Base-by-base conservation (phyloP, 805 yeast genomes). In the Candida germanica region DNA sequence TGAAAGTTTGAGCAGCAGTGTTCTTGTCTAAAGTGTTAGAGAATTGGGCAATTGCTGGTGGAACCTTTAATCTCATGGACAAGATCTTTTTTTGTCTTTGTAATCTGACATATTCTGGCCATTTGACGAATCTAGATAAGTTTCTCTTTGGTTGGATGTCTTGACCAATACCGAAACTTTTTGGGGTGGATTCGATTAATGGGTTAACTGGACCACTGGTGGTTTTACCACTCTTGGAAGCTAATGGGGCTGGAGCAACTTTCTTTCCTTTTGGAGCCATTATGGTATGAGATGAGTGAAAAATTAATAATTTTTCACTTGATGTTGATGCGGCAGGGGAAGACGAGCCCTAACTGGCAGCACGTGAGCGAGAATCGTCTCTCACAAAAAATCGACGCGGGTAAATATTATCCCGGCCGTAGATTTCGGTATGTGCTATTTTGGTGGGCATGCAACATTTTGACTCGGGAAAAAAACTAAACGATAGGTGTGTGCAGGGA, bases 71-170 rank as follows among this genome's bases (percentile, higher is more conserved):
- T 83, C 98, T 89, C 73, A 89, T 69, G 59, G 82, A 75, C 69
- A 91, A 79, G 69, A 91, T 84, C 82, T 91, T 91, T 85, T 84
- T 93, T 77, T 93, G 98, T 81, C 98, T 89, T 79, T 91, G 98
- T 59, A 93, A 78, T 77, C 95, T 87, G 56, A 91, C 93, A 70
- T 91, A 88, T 73, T 84, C 93, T 66, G 98, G 98, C 98, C 98
- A 93, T 74, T 85, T 93, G 66, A 91, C 98, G 70, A 85, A 89
- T 74, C 98, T 88, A 46, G 95, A 76, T 65, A 93, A 80, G 83
- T 93, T 87, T 75, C 91, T 83, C 79, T 83, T 87, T 88, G 82
- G 95, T 75, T 91, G 98, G 58, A 91, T 60, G 52, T 83, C 75
- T 78, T 93, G 98, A 60, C 98, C 98, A 59, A 93, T 83, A 73